Evolutionary conservation across 129 eudicot species (phyloP).

Genomic region (Flaveria linearis): DNA sequence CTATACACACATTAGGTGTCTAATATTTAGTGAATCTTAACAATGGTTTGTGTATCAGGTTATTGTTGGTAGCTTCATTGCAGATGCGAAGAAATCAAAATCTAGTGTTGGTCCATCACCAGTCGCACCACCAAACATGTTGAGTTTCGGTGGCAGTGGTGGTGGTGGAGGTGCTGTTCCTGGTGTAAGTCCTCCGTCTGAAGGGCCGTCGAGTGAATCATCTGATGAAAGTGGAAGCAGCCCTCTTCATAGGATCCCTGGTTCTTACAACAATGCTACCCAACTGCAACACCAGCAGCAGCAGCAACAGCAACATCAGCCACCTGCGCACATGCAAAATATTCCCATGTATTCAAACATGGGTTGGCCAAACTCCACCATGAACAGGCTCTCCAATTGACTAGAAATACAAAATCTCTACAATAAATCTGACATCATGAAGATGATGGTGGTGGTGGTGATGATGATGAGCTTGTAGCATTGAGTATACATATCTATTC

Average conservation of each 20-base stretch:
- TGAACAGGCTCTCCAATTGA: constrained; percentile 59
- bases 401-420: constrained; percentile 17
- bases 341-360: constrained; percentile 62
- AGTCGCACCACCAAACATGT: constrained; percentile 53
- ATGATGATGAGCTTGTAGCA: constrained; percentile 14
- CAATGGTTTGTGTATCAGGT: constrained; percentile 50
- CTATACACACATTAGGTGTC: background rate
- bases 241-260: constrained; percentile 45
- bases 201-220: constrained; percentile 69
- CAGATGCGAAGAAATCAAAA: constrained; percentile 70
- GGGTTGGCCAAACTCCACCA: constrained; percentile 63
- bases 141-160: constrained; percentile 49
- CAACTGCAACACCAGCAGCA: constrained; percentile 32
- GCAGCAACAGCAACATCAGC: background rate
- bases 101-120: constrained; percentile 37
- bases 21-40: background rate
- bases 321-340: constrained; percentile 43
- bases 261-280: constrained; percentile 47
- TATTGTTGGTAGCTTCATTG: constrained; percentile 87
- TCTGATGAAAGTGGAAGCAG: constrained; percentile 69
- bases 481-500: constrained; percentile 15
- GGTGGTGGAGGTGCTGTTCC: constrained; percentile 40
- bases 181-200: constrained; percentile 62
- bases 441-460: constrained; percentile 5
- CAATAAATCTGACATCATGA: constrained; percentile 19